These are phyloP conservation scores for Penicillium sp. DNA, from an alignment of 2,329 filamentous ascomycete species.

Conservation along the genomic window DNA sequence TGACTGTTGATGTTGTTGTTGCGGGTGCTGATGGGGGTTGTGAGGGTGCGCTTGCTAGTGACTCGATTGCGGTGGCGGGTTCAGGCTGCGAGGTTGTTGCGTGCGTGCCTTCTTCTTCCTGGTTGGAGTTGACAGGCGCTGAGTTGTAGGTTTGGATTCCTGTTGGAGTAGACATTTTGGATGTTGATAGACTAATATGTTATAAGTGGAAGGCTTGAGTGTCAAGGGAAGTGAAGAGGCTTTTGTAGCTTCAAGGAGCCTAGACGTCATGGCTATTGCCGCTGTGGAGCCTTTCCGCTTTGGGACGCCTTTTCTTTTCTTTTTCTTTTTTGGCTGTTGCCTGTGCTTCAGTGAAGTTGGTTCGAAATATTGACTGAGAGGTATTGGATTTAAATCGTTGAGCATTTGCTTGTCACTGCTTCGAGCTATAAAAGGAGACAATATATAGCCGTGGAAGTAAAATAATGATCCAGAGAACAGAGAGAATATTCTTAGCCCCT, in stretches of 20 bases:
- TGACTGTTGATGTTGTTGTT: conserved; percentile 22
- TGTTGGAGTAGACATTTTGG: conserved; percentile 23
- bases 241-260: conserved; percentile 14
- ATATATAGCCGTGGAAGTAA: too few relatives aligned
- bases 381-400: too few relatives aligned
- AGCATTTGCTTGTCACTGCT: too few relatives aligned
- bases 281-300: conserved; percentile 23
- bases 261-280: conserved; percentile 23
- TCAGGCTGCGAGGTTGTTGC: conserved; percentile 21
- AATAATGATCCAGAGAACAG: too few relatives aligned
- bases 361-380: neutral
- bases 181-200: neutral
- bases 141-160: conserved; percentile 29
- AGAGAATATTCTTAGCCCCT: neutral
- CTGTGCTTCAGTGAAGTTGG: neutral
- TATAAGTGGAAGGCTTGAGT: neutral
- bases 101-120: conserved; percentile 15
- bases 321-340: neutral
- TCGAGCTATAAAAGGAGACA: too few relatives aligned
- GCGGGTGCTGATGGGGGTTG: conserved; percentile 34
- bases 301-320: neutral
- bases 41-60: conserved; percentile 12
- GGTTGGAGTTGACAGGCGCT: conserved; percentile 29
- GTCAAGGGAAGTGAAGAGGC: neutral
- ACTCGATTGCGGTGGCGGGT: conserved; percentile 24